These are phyloP conservation scores for Candida broadrunensis DNA, from an alignment of 805 yeast genomes.

Conservation along the genomic window DNA sequence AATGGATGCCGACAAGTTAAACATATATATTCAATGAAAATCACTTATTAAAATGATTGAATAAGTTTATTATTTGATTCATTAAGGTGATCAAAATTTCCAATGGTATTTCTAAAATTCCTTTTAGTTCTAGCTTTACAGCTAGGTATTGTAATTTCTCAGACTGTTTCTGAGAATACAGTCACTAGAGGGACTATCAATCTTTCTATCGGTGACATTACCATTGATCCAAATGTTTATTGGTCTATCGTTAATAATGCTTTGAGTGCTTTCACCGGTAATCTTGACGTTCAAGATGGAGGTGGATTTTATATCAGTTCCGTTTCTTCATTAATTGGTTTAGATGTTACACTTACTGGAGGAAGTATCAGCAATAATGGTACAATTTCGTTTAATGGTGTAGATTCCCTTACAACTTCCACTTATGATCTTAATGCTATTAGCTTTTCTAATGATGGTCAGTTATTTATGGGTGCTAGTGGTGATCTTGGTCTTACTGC, in stretches of 20 bases:
- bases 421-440: conserved; percentile 12
- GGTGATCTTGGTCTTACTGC: conserved; percentile 11
- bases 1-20: too few relatives aligned
- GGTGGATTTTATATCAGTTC: conserved; percentile 23
- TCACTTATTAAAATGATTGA: too few relatives aligned
- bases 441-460: conserved; percentile 21
- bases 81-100: too few relatives aligned
- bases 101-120: background rate
- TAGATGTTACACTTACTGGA: conserved; percentile 12
- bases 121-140: background rate
- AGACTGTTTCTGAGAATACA: conserved; percentile 9
- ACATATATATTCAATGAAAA: too few relatives aligned
- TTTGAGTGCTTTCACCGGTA: conserved; percentile 18
- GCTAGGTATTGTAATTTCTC: background rate
- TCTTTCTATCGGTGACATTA: conserved; percentile 16
- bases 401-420: conserved; percentile 14
- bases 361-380: conserved; percentile 14
- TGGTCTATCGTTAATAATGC: conserved; percentile 25
- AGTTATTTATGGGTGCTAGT: conserved; percentile 19
- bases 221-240: conserved; percentile 17
- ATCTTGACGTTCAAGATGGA: conserved; percentile 14
- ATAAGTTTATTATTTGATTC: too few relatives aligned
- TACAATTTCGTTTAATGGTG: conserved; percentile 18
- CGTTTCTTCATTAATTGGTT: conserved; percentile 11
- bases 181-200: conserved; percentile 14